Evolutionary conservation across 371 early-diverging fungal genomes (phyloP), one percentile per base, ranked within the genome.

Genomic region (Mucor velutinosus): DNA sequence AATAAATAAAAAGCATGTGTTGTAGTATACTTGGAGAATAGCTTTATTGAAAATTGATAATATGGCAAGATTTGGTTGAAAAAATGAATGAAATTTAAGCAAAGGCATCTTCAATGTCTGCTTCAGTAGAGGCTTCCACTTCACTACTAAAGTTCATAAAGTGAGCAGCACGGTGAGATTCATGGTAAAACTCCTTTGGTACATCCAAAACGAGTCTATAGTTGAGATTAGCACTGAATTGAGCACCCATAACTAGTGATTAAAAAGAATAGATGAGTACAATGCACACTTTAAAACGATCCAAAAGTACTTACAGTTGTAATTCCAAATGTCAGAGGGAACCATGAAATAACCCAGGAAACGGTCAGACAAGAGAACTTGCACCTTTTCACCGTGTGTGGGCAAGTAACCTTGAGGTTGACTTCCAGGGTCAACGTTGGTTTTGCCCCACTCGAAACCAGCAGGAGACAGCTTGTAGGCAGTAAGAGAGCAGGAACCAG

Each of bases 291-390:
- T 4, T 58, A 10, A 41, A 17, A 12, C 0, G 11, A 39, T 6
- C 25, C 17, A 15, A 5, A 29, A 57, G 35, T 30, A 66, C 76
- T 76, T 70, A 76, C 76, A 83, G 79, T 83, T 83, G 78, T 97
- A 98, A 80, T 99, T 98, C 99, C 99, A 99, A 37, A 93, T 76
- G 47, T 94, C 94, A 37, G 92, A 89, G 1, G 99, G 99, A 1
- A 98, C 98, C 97, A 98, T 94, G 67, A 98, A 99, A 90, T 91
- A 96, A 53, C 99, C 99, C 62, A 94, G 88, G 91, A 96, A 97
- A 55, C 94, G 86, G 77, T 98, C 98, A 19, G 95, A 92, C 60
- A 98, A 79, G 49, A 97, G 76, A 87, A 98, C 94, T 81, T 97
- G 98, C 29, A 96, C 96, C 82, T 93, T 94, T 79, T 98, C 97